Conservation (phyloP, 768 basidiomycete genomes). For the Asterophora parasitica region DNA sequence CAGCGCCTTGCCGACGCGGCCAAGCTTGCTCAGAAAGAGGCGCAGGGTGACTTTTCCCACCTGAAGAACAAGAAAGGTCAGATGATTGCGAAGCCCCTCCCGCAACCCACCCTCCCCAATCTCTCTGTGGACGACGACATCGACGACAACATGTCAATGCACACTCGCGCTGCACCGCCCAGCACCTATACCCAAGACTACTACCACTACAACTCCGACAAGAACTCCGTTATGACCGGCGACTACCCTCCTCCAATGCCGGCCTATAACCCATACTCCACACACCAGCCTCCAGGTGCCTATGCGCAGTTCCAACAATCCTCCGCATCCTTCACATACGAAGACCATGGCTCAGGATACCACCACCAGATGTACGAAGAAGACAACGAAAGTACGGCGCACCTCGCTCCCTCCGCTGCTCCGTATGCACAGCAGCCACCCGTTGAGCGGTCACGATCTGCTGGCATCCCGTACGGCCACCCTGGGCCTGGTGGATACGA, state of each 20-base stretch:
- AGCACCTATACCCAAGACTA: slow-evolving; percentile 52
- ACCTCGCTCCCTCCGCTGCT: slow-evolving; percentile 55
- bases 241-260: slow-evolving; percentile 74
- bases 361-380: slow-evolving; percentile 52
- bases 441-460: slow-evolving; percentile 26
- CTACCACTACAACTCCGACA: slow-evolving; percentile 52
- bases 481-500: slow-evolving; percentile 10
- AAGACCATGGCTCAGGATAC: slow-evolving; percentile 34
- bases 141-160: slow-evolving; percentile 54
- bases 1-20: slow-evolving; percentile 79
- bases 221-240: slow-evolving; percentile 32
- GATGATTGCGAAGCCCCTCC: slow-evolving; percentile 70
- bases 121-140: slow-evolving; percentile 81
- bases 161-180: slow-evolving; percentile 49
- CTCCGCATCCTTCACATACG: slow-evolving; percentile 47
- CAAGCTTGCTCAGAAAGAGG: slow-evolving; percentile 85
- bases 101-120: slow-evolving; percentile 93
- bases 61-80: slow-evolving; percentile 92
- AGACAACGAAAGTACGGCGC: slow-evolving; percentile 60
- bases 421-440: slow-evolving; percentile 47
- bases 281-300: slow-evolving; percentile 45
- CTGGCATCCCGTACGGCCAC: slow-evolving; percentile 14
- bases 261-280: slow-evolving; percentile 64
- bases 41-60: slow-evolving; percentile 85
- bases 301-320: slow-evolving; percentile 59